Evolutionary conservation across 306 rosid genomes (phyloP).

Genomic region (Cicer arietinum): DNA sequence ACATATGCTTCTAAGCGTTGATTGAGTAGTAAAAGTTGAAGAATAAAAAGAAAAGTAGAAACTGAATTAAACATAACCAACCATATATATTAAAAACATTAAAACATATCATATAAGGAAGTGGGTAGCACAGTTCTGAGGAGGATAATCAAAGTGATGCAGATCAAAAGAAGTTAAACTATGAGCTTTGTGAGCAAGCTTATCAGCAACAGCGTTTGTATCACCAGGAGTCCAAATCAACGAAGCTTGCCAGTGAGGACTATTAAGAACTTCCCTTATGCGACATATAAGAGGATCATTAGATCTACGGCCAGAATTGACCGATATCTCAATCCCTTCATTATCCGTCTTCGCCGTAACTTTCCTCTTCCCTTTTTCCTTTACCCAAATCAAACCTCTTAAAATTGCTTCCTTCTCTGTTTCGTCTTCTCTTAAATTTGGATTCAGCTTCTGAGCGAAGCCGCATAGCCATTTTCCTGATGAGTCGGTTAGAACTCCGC

Average conservation of each 20-base stretch:
- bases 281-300: neutral
- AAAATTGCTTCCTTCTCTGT: neutral
- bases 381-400: neutral
- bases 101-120: neutral
- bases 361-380: neutral
- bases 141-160: neutral
- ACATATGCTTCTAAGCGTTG: no score
- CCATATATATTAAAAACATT: neutral
- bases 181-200: constrained; percentile 5
- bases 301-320: neutral
- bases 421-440: neutral
- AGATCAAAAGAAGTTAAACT: neutral
- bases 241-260: neutral
- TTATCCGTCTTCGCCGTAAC: neutral
- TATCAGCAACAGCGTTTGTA: neutral
- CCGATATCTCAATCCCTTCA: neutral
- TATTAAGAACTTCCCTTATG: neutral
- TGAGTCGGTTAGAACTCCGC: neutral
- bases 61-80: neutral
- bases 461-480: neutral
- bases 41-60: neutral
- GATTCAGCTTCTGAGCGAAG: neutral
- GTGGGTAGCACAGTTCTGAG: neutral
- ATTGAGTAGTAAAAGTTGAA: no score
- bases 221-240: neutral